Base-by-base conservation (phyloP, 179 eudicot species). In the Silene vulgaris region DNA sequence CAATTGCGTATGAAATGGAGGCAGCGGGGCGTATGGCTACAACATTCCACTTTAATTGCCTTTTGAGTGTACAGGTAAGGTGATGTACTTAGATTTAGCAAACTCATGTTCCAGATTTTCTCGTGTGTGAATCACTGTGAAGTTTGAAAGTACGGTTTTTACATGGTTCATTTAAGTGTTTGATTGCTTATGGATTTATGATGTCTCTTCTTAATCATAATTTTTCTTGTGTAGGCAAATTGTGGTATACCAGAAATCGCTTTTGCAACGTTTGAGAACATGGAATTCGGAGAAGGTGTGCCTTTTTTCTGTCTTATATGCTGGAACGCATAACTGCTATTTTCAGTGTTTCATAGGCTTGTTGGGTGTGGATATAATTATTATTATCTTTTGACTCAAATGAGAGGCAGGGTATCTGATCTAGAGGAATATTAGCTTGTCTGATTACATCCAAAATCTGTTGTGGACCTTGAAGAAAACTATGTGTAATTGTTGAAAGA, bases 211-310 rank as follows among this genome's bases (percentile, higher is more conserved):
- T 78, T 17, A 75, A 48, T 26, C 35, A 19, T 71, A 37, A 54
- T 12, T 63, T 80, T 66, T 65, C 61, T 68, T 64, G 35, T 75
- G 74, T 78, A 95, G 97, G 98, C 98, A 63, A 92, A 88, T 80
- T 92, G 98, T 77, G 97, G 97, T 78, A 92, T 92, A 80, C 98
- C 98, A 76, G 98, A 95, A 82, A 84, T 95, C 54, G 90, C 98
- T 9, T 83, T 88, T 75, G 80, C 97, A 62, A 95, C 98, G 57
- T 95, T 90, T 85, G 98, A 95, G 84, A 90, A 95, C 80, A 92
- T 94, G 98, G 97, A 90, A 82, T 95, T 79, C 80, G 98, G 96
- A 66, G 97, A 92, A 87, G 96, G 98, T 94, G 37, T 30, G 83
- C 77, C 23, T 5, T 63, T 37, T 63, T 65, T 76, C 75, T 32